A percentile compares a stretch with the other conserved stretches of the same genome.
phyloP scores from a whole-genome alignment of 257 asterid species.

The Nicotiana attenuata region DNA sequence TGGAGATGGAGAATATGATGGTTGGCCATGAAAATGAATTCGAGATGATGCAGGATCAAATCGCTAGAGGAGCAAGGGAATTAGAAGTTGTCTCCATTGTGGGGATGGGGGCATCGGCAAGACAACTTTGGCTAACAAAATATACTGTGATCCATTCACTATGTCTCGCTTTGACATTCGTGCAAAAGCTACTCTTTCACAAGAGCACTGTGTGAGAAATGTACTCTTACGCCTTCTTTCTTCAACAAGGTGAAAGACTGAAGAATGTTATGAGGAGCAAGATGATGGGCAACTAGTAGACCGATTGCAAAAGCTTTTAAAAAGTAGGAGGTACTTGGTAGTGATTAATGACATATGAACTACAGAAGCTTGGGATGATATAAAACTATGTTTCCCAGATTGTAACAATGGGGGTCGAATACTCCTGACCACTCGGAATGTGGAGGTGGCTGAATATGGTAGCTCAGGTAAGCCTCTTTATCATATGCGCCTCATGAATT shows the following conservation, averaged over 20 bases:
- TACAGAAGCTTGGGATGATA: constrained; percentile 3
- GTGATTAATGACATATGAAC: constrained; percentile 19
- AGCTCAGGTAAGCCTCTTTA: background rate
- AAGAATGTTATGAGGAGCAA: background rate
- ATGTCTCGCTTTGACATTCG: constrained; percentile 1
- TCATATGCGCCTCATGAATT: background rate
- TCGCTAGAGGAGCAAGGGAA: background rate
- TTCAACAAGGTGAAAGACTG: background rate
- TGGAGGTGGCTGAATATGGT: constrained; percentile 1
- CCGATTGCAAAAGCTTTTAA: background rate
- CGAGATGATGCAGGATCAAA: background rate
- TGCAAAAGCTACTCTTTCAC: constrained; percentile 12
- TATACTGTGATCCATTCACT: background rate
- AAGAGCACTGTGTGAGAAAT: background rate
- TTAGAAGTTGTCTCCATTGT: background rate
- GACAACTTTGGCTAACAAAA: constrained; percentile 12
- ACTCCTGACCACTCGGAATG: constrained; percentile 13
- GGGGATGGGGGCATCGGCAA: constrained; percentile 17
- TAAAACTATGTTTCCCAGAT: constrained; percentile 5
- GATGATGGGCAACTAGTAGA: background rate
- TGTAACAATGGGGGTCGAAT: constrained; percentile 10
- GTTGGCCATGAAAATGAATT: background rate
- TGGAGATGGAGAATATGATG: background rate
- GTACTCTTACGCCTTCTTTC: constrained; percentile 6
- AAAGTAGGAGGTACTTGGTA: background rate